Base-by-base conservation (phyloP, 495 filamentous ascomycete species). In the Annulohypoxylon bovei region DNA sequence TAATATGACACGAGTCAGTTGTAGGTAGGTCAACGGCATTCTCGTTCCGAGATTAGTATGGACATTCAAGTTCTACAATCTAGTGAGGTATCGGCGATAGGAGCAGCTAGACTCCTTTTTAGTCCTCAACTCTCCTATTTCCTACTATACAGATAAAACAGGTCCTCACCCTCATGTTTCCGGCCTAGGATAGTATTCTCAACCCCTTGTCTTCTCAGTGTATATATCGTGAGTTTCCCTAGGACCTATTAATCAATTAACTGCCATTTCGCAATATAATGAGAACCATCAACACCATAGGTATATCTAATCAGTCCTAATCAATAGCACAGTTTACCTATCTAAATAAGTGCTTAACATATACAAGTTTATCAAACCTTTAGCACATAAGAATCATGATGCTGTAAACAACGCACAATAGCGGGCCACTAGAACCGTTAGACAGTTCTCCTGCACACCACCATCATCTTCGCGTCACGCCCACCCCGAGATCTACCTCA, bases 401-500 rank as follows among this genome's bases (percentile, higher is more conserved):
- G 2, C 23, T 22, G 27, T 58, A 18, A 11, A 32, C 8, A 23
- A 18, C 30, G 9, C 6, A 18, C 52, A 46, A 20, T 65, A 49
- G 62, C 9, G 42, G 14, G 16, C 25, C 52, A 28, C 9, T 57
- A 50, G 23, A 6, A 6, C 14, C 47, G 49, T 27, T 57, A 42
- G 54, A 50, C 6, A 37, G 32, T 30, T 35, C 20, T 56, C 32
- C 6, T 20, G 18, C n/a, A 2, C 27, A 39, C 14, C 12, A n/a
- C 42, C 39, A 49, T 67, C 65, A 67, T 67, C 6, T 32, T 35
- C 8, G 16, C 55, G 49, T 67, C 65, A 67, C 18, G 35, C 16
- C 14, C 35, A 37, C n/a, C n/a, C 47, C 11, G n/a, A 37, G 11
- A 44, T 62, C 3, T 0, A 42, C 39, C 8, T 55, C 11, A 11